Conservation (phyloP, 2,329 filamentous ascomycete genomes). For the Helminthosporium solani region DNA sequence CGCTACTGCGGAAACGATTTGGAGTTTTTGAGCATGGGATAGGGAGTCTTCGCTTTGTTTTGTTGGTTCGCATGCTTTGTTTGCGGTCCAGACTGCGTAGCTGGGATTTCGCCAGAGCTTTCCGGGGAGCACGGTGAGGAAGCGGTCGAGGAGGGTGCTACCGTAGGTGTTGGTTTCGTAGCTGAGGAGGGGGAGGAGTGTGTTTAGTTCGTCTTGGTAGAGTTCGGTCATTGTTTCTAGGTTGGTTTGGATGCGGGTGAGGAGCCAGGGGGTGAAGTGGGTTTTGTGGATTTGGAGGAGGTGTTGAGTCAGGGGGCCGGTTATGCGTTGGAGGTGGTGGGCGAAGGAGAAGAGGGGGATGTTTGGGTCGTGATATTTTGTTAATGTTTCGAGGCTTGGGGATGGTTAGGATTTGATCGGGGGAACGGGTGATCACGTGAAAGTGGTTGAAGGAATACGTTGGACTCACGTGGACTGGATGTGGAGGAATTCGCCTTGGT, state of each 20-base stretch:
- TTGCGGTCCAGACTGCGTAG: not conserved
- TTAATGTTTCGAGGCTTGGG: not conserved
- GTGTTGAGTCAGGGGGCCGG: not conserved
- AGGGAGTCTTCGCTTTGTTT: not conserved
- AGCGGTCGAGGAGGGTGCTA: constrained; percentile 1
- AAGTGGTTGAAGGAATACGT: not conserved
- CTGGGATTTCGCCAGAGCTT: not conserved
- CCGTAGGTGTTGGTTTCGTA: not conserved
- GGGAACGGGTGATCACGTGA: not conserved
- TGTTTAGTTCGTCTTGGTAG: not conserved
- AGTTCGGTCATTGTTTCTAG: not conserved
- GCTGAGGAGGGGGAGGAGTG: not conserved
- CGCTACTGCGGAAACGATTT: not conserved
- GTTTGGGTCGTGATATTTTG: not conserved
- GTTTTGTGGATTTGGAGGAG: not conserved
- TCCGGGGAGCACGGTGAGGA: not conserved
- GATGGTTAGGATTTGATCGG: not conserved
- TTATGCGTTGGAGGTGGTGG: not conserved
- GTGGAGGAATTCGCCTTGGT: not conserved
- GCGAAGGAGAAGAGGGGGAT: not conserved
- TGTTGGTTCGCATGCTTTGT: not conserved
- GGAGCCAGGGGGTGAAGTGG: not conserved
- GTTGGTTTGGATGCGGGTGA: not conserved
- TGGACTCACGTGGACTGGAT: not conserved
- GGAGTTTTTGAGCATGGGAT: not conserved